Evolutionary conservation across 140 eudicot species (phyloP).

Genomic region (Artemisia princeps): DNA sequence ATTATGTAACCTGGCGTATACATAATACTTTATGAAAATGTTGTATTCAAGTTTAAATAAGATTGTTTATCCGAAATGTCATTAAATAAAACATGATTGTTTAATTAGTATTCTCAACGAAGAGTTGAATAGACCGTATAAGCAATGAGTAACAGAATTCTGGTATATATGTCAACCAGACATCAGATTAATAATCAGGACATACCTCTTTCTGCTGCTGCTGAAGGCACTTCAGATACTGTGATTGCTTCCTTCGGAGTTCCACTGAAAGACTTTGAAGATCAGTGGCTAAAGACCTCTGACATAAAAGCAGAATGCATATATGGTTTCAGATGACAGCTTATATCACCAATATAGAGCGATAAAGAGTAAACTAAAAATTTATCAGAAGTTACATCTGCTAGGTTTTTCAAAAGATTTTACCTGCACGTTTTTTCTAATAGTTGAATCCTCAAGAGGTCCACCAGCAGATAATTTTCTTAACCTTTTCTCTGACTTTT

Average conservation of each 20-base stretch:
- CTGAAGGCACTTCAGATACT: conserved; percentile 71
- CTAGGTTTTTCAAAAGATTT: not conserved
- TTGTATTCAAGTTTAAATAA: too few relatives aligned
- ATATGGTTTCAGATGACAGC: too few relatives aligned
- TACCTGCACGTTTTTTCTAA: conserved; percentile 90
- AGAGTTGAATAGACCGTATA: not conserved
- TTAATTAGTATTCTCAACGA: too few relatives aligned
- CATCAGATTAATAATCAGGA: conserved; percentile 17
- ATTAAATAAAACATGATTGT: too few relatives aligned
- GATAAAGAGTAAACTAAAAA: too few relatives aligned
- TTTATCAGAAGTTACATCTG: too few relatives aligned
- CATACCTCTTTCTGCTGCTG: conserved; percentile 86
- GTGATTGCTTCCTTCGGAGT: conserved; percentile 81
- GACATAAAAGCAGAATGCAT: conserved; percentile 24
- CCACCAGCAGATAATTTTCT: conserved; percentile 74
- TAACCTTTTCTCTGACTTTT: conserved; percentile 61
- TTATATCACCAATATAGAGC: too few relatives aligned
- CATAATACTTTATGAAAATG: too few relatives aligned
- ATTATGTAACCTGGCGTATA: not conserved
- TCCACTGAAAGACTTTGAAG: conserved; percentile 90
- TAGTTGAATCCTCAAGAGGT: conserved; percentile 75
- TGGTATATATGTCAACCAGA: not conserved
- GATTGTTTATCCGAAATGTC: too few relatives aligned
- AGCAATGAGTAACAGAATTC: not conserved
- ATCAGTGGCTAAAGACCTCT: conserved; percentile 97